Evolutionary conservation across 257 asterid species (phyloP).

Genomic region (Anisodus tanguticus): DNA sequence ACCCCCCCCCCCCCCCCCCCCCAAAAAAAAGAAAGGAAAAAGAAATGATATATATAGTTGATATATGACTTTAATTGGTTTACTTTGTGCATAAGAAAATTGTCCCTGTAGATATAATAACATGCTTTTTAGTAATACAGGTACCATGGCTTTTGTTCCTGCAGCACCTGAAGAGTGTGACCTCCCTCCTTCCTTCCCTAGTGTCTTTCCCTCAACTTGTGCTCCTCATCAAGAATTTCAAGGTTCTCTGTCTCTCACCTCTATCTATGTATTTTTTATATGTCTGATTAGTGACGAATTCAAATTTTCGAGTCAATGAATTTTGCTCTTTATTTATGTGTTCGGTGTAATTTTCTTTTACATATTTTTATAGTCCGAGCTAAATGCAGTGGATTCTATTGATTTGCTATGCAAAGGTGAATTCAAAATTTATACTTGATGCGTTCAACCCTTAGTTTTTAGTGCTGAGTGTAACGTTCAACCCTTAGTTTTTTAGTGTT

Average conservation of each 20-base stretch:
- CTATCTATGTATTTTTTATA: neutral
- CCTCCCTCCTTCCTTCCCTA: conserved; percentile 40
- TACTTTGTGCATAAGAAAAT: conserved; percentile 23
- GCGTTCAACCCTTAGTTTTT: neutral
- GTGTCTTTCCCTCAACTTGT: conserved; percentile 39
- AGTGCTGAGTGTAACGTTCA: too few relatives aligned
- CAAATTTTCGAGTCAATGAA: neutral
- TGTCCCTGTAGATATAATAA: neutral
- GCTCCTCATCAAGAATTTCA: conserved; percentile 60
- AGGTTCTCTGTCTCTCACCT: conserved; percentile 40
- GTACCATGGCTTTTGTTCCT: conserved; percentile 58
- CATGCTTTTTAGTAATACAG: conserved; percentile 39
- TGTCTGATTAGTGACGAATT: neutral
- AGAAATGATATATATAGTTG: neutral
- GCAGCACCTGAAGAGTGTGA: conserved; percentile 38
- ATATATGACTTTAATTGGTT: conserved; percentile 26
- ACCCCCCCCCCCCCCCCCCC: too few relatives aligned
- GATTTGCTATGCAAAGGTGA: neutral
- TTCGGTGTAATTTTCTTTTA: neutral
- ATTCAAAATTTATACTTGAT: neutral
- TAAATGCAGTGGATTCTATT: neutral
- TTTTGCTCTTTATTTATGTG: neutral
- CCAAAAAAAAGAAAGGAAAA: too few relatives aligned
- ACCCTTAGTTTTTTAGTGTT: neutral
- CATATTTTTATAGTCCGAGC: neutral